These are phyloP conservation scores for Chytriomyces sp. DNA, from an alignment of 192 early-diverging fungal species.

Conservation along the genomic window DNA sequence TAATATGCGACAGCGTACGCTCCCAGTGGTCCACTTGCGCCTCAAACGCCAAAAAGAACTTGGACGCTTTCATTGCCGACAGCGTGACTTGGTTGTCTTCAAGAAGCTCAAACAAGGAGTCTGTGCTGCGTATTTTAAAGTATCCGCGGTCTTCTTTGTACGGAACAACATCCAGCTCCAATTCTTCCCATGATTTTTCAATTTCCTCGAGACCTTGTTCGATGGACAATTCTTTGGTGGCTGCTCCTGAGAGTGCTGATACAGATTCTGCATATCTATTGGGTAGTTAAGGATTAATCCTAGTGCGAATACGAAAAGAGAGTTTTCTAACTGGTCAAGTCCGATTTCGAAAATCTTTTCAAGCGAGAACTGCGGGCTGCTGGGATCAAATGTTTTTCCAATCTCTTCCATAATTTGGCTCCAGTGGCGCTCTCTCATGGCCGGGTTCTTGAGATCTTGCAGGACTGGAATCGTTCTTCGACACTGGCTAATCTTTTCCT, in stretches of 20 bases:
- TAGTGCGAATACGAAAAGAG: not conserved
- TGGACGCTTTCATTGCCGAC: constrained; percentile 64
- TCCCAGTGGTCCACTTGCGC: constrained; percentile 65
- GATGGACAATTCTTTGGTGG: constrained; percentile 63
- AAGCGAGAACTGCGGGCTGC: constrained; percentile 56
- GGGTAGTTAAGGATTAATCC: not conserved
- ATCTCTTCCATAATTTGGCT: constrained; percentile 62
- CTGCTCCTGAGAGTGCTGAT: constrained; percentile 51
- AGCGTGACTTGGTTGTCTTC: constrained; percentile 70
- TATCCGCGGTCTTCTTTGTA: constrained; percentile 69
- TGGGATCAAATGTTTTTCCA: constrained; percentile 59
- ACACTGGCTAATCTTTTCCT: constrained; percentile 60
- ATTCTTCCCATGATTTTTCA: constrained; percentile 47
- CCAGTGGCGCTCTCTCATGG: constrained; percentile 65
- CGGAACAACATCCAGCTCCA: constrained; percentile 62
- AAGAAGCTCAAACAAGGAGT: constrained; percentile 59
- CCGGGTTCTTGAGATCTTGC: constrained; percentile 59
- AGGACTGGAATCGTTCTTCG: constrained; percentile 60
- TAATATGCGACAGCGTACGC: constrained; percentile 54
- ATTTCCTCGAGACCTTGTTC: constrained; percentile 60
- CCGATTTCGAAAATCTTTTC: constrained; percentile 63
- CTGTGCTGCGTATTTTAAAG: constrained; percentile 58
- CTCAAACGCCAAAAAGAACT: constrained; percentile 63
- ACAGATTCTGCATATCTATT: constrained; percentile 55
- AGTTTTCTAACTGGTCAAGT: constrained; percentile 49